A percentile compares a stretch with the other conserved stretches of the same genome.
Conservation (phyloP, 495 filamentous ascomycete genomes). For the Penicillium soppii region DNA sequence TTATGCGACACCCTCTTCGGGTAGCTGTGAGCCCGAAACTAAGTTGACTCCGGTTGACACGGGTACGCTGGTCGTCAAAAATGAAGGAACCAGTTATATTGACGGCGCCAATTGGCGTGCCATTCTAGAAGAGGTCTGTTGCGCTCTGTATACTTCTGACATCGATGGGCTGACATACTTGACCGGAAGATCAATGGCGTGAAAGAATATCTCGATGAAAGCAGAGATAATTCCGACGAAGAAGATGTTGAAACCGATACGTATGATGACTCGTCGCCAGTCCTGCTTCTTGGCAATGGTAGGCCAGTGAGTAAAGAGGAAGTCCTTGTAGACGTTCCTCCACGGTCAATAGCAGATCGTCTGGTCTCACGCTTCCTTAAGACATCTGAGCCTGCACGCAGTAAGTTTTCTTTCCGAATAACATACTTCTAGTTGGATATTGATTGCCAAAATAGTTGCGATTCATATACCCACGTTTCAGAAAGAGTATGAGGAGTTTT, state of each 20-base stretch:
- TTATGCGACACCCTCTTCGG: constrained; percentile 44
- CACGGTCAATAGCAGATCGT: constrained; percentile 40
- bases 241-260: constrained; percentile 23
- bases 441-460: constrained; percentile 22
- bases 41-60: constrained; percentile 30
- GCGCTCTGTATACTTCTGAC: neutral
- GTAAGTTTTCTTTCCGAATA: constrained; percentile 17
- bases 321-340: constrained; percentile 40
- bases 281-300: constrained; percentile 41
- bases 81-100: constrained; percentile 46
- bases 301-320: constrained; percentile 34
- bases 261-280: constrained; percentile 27
- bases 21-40: constrained; percentile 63
- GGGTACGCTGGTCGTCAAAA: constrained; percentile 70
- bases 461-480: constrained; percentile 48
- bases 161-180: neutral
- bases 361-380: constrained; percentile 48
- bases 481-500: constrained; percentile 41
- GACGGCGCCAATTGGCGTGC: constrained; percentile 51
- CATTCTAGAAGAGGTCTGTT: constrained; percentile 50
- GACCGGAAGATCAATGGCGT: constrained; percentile 38
- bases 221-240: constrained; percentile 24
- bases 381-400: constrained; percentile 39
- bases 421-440: neutral
- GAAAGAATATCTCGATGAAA: constrained; percentile 27